phyloP scores from a whole-genome alignment of 2,329 filamentous ascomycete species.

The Trichoderma asperellum region DNA sequence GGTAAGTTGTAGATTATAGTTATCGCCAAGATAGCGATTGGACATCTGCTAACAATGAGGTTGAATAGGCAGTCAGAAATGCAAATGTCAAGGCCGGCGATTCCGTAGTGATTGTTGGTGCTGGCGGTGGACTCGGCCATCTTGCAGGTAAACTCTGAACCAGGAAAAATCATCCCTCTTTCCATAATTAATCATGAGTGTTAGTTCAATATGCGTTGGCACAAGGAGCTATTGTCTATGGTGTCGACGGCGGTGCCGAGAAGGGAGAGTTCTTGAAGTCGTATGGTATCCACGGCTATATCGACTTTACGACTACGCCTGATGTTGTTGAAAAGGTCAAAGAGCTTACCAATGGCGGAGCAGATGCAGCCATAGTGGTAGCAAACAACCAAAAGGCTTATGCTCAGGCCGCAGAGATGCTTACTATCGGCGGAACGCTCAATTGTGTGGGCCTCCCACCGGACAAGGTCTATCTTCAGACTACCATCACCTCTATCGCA shows the following conservation, averaged over 20 bases:
- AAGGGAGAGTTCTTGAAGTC: constrained; percentile 30
- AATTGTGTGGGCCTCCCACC: constrained; percentile 31
- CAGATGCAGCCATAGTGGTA: constrained; percentile 30
- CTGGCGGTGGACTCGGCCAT: constrained; percentile 31
- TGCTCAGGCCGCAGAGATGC: constrained; percentile 30
- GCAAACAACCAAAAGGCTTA: constrained; percentile 30
- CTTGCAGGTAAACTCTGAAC: constrained; percentile 26
- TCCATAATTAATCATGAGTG: background rate
- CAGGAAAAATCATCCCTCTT: background rate
- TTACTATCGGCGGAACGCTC: constrained; percentile 29
- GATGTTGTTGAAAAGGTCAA: constrained; percentile 14
- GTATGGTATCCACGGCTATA: constrained; percentile 22
- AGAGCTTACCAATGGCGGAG: constrained; percentile 29
- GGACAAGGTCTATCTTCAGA: constrained; percentile 28
- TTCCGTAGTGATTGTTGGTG: constrained; percentile 29
- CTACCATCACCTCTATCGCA: constrained; percentile 31
- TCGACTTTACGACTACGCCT: constrained; percentile 30
- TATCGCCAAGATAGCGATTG: background rate
- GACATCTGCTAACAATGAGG: background rate
- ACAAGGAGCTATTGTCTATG: constrained; percentile 30
- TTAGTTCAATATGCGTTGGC: constrained; percentile 31
- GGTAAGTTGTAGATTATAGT: background rate
- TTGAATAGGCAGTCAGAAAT: constrained; percentile 30
- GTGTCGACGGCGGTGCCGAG: constrained; percentile 25
- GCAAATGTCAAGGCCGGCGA: constrained; percentile 31